Evolutionary conservation across 768 basidiomycete genomes (phyloP), one percentile per base, ranked within the genome.

Genomic region (Lactifluus piperatus): DNA sequence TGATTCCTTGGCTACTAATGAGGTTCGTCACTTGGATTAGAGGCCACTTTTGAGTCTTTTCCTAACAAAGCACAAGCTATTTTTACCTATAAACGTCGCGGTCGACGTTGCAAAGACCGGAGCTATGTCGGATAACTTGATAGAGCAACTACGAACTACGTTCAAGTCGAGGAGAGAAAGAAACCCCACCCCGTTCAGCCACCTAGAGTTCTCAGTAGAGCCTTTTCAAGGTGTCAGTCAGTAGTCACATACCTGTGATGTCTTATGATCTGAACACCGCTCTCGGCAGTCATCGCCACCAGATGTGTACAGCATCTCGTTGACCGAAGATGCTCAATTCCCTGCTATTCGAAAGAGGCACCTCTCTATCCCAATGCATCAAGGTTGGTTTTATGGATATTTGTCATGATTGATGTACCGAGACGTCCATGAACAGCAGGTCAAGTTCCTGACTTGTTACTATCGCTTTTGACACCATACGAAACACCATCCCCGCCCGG

Each of bases 401-500:
- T 37, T 24, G 11, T 49, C 14, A 56, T 47, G 50, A 16, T 24
- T 34, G 22, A 27, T 20, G 51, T 36, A 41, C 44, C 29, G 55
- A 51, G 45, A 47, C 34, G 29, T 56, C 60, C 41, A 49, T 5
- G 41, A 54, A 44, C 41, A 52, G 54, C 51, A 36, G 49, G 58
- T 26, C 47, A 30, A n/a, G 44, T 68, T 10, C 58, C 68, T n/a
- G 68, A 70, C n/a, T 70, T 75, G 26, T 57, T 78, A 37, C 67
- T 65, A 59, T 56, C 76, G 67, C 62, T 84, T 54, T 66, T 79
- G 48, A 71, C 73, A 2, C 72, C 77, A 3, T 69, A 77, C n/a
- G 66, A 71, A 29, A 70, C 72, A 18, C 68, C 71, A 54, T 74
- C 79, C 48, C 76, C 80, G 30, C 77, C 68, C 11, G 43, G 47